Percentiles rank a stretch among this genome's conserved stretches.
phyloP scores from a whole-genome alignment of 2,329 filamentous ascomycete genomes.

The Microcera coccophila region DNA sequence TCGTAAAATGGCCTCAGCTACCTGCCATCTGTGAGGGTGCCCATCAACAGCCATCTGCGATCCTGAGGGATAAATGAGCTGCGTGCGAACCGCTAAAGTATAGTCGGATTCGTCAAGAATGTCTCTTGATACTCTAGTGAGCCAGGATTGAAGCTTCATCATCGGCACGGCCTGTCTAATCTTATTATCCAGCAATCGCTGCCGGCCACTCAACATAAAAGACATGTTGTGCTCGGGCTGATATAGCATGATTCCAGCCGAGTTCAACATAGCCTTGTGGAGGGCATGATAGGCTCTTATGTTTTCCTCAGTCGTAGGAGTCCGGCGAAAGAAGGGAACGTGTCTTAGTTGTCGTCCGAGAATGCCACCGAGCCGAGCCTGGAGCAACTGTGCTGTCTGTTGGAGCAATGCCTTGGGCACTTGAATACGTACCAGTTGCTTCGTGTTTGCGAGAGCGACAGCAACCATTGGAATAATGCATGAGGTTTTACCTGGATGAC shows the following conservation, averaged over 20 bases:
- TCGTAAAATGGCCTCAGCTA: conserved; percentile 51
- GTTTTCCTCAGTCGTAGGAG: conserved; percentile 28
- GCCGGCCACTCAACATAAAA: conserved; percentile 58
- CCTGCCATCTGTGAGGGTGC: conserved; percentile 52
- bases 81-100: conserved; percentile 56
- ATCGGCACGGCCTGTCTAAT: conserved; percentile 42
- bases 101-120: conserved; percentile 65
- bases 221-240: conserved; percentile 64
- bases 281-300: conserved; percentile 34
- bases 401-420: conserved; percentile 48
- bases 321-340: conserved; percentile 55
- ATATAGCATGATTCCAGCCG: conserved; percentile 56
- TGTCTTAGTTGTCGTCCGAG: conserved; percentile 51
- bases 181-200: conserved; percentile 49
- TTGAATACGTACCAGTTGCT: conserved; percentile 50
- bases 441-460: conserved; percentile 47
- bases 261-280: conserved; percentile 43
- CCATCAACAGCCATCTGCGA: conserved; percentile 47
- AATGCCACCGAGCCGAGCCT: conserved; percentile 59
- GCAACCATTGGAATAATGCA: conserved; percentile 65
- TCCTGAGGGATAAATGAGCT: conserved; percentile 62
- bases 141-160: conserved; percentile 48
- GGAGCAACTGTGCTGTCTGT: conserved; percentile 58
- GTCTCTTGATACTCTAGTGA: conserved; percentile 49
- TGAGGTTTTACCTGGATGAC: conserved; percentile 65